These are phyloP conservation scores for Oropetium thomaeum DNA, from an alignment of 176 grass and related monocot species.

Conservation along the genomic window DNA sequence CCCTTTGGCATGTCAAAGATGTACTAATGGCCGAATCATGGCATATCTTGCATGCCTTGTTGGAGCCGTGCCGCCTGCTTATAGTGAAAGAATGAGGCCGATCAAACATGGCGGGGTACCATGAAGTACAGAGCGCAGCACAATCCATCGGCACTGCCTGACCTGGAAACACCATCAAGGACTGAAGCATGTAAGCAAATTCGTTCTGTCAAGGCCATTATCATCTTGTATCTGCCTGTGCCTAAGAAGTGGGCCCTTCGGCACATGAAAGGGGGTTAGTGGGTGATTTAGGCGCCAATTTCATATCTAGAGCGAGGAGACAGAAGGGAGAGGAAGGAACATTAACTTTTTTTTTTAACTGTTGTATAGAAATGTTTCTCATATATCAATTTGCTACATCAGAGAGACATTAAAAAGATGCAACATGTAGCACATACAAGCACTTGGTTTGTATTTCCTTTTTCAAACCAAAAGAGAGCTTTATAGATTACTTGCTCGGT, in stretches of 20 bases:
- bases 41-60: conserved; percentile 17
- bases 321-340: conserved; percentile 47
- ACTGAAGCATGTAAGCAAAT: conserved; percentile 2
- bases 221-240: conserved; percentile 34
- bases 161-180: not conserved
- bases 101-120: conserved; percentile 9
- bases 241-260: conserved; percentile 21
- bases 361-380: conserved; percentile 54
- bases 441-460: not conserved
- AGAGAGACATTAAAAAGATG: conserved; percentile 25
- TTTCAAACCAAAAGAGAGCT: not conserved
- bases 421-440: not conserved
- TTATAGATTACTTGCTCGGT: not conserved
- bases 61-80: not conserved
- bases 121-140: not conserved
- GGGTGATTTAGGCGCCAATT: conserved; percentile 40
- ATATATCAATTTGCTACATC: conserved; percentile 37
- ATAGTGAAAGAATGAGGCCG: not conserved
- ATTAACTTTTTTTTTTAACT: conserved; percentile 30
- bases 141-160: not conserved
- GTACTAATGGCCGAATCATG: conserved; percentile 48
- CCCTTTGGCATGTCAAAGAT: conserved; percentile 77
- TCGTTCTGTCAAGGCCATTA: conserved; percentile 11
- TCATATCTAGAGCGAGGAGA: conserved; percentile 51
- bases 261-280: conserved; percentile 26